Base-by-base conservation (phyloP, 768 basidiomycete genomes). In the Tylopilus felleus region DNA sequence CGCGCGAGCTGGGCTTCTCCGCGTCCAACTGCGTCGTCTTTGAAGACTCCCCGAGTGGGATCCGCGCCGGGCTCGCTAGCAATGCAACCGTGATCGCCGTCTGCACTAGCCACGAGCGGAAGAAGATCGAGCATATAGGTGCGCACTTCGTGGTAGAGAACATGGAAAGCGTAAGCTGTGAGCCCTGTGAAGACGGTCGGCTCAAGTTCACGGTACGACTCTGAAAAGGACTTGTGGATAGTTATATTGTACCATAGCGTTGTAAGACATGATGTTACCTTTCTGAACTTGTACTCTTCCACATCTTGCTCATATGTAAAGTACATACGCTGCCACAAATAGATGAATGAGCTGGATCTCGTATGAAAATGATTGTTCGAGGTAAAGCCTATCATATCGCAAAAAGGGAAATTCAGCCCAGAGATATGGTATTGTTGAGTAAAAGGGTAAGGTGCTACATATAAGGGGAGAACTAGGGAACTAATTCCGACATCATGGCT, bases 11-110 rank as follows among this genome's bases (percentile, higher is more conserved):
- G 47, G 81, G 82, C 8, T 83, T 76, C 63, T 68, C 75, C 6
- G 76, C 80, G 44, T 74, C 75, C 45, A 77, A 79, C n/a, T 86
- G 85, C 57, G 78, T 92, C 60, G 89, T 91, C 27, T 83, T 92
- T 47, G 88, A 90, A 64, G 89, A 92, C 63, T 89, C 82, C 41
- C 77, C 82, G 29, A 76, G 76, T 49, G 80, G 86, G 21, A 84
- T 92, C 65, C 74, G 75, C 27, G 81, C 86, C 0, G 89, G 88
- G 12, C 79, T 86, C 29, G 87, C 87, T 0, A 81, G 84, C 29
- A 89, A 89, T 29, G 83, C 85, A 13, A 84, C 77, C 12, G 87
- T 88, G 22, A 76, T 91, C 38, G 89, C 88, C 5, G 63, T 90
- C 10, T 88, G 86, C 73, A 91, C 89, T 9, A 82, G 80, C 50